Base-by-base conservation (phyloP, 345 rosid species). In the Passiflora organensis region DNA sequence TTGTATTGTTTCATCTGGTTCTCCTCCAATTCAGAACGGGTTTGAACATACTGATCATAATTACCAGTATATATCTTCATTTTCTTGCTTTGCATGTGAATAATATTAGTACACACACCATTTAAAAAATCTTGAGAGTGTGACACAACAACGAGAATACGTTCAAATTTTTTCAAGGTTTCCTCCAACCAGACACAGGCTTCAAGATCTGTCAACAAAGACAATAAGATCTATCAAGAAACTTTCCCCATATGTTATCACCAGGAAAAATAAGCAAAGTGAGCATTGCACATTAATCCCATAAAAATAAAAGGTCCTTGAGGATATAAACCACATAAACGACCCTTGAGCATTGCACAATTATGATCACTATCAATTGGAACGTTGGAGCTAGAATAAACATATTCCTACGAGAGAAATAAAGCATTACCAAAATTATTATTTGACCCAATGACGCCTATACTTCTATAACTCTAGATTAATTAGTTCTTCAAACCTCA, bases 131-230 rank as follows among this genome's bases (percentile, higher is more conserved):
- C 99, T 77, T 89, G 99, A 0, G 99, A 94, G 67, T 94, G 99
- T 1, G 99, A 94, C 17, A 94, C 72, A 62, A 94, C 96, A 25
- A 89, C 99, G 43, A 94, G 87, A 63, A 94, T 89, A 9, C 97
- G 87, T 0, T 89, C 96, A 57, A 94, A 89, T 11, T 77, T 86
- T 86, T 89, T 94, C 82, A 89, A 67, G 21, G 70, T 85, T 72
- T 89, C 97, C 69, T 94, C 99, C 76, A 89, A 66, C 99, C 99
- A 94, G 52, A 94, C 99, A 63, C 99, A 94, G 43, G 99, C 97
- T 74, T 94, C 97, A 62, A 89, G 75, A 69, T 94, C 99, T 94
- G 93, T 76, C 6, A 32, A 36, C 15, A 51, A 5, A 2, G n/a
- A n/a, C n/a, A 23, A 49, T 21, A 37, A 49, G 11, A 10, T 16